These are phyloP conservation scores for Apiospora rasikravindrae DNA, from an alignment of 2,329 filamentous ascomycete species.

Conservation along the genomic window DNA sequence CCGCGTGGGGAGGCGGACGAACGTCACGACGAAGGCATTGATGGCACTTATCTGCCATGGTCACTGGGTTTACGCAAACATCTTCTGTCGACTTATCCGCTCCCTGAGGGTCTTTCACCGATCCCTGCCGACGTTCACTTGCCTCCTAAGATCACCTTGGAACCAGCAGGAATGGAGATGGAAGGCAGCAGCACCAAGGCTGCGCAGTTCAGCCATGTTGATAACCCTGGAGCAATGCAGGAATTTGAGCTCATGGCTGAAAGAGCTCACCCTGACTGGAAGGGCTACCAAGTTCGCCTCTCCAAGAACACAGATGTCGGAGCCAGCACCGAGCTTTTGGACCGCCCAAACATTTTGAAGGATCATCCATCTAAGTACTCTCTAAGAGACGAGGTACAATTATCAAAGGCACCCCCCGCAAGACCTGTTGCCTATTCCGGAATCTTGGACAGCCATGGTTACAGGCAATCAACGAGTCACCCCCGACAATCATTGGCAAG, in stretches of 20 bases:
- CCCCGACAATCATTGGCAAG: slow-evolving; percentile 82
- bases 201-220: slow-evolving; percentile 36
- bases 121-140: slow-evolving; percentile 78
- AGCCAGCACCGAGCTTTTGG: slow-evolving; percentile 31
- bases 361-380: slow-evolving; percentile 42
- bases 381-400: slow-evolving; percentile 28
- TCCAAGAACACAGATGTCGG: slow-evolving; percentile 27
- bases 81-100: slow-evolving; percentile 70
- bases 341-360: slow-evolving; percentile 43
- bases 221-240: slow-evolving; percentile 26
- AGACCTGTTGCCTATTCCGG: slow-evolving; percentile 60
- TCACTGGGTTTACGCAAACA: slow-evolving; percentile 68
- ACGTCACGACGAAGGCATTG: slow-evolving; percentile 88
- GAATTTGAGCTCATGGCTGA: slow-evolving; percentile 32
- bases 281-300: slow-evolving; percentile 30
- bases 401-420: slow-evolving; percentile 33
- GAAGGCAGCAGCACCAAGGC: slow-evolving; percentile 29
- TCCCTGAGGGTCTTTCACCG: slow-evolving; percentile 68
- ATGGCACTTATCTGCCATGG: slow-evolving; percentile 84
- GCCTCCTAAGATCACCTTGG: slow-evolving; percentile 73
- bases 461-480: slow-evolving; percentile 75
- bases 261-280: slow-evolving; percentile 25
- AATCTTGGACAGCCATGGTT: slow-evolving; percentile 62
- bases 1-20: slow-evolving; percentile 88
- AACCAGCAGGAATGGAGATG: slow-evolving; percentile 38